Base-by-base conservation (phyloP, 139 green algal species). In the Ulvella scutata region DNA sequence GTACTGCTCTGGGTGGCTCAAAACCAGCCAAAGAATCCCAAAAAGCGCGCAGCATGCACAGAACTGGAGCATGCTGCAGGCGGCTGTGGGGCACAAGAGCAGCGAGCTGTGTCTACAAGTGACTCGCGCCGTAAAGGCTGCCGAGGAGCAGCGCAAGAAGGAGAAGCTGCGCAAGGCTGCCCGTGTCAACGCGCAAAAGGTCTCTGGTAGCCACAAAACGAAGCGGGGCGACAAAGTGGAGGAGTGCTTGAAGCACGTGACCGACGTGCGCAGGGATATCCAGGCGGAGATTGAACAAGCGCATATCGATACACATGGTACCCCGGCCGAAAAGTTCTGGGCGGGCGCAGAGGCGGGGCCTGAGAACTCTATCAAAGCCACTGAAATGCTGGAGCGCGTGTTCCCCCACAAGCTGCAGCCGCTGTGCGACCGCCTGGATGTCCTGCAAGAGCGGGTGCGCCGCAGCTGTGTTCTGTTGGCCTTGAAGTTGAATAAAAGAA, bases 391-490 rank as follows among this genome's bases (percentile, higher is more conserved):
- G 51, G 51, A n/a, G 10, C n/a, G n/a, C 51, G 51, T 67, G 9
- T 67, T 67, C 51, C 51, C 51, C n/a, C 51, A 67, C n/a, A 67
- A 67, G 20, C 51, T 67, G 51, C 51, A 67, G 51, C 51, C 51
- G 51, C 51, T 67, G 51, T 67, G 51, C 51, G 33, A 29, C 17
- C 51, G 51, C 7, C 51, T 67, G 0, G 51, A 67, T n/a, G 17
- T 23, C 6, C 51, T 67, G 51, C 51, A 67, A 67, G 51, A n/a
- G 33, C 51, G 17, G 51, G 51, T 67, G 20, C 9, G 40, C 40
- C 40, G 40, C 40, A 59, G 40, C 0, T 20, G 40, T 20, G 40
- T 59, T 1, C 17, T 59, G 21, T 59, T 59, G 40, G 21, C 40
- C 40, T 59, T 59, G 17, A 59, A n/a, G n/a, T n/a, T n/a, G n/a